Percentiles rank a stretch among this genome's conserved stretches.
Conservation (phyloP, 139 green algal genomes). For the Chlorella vulgaris region DNA sequence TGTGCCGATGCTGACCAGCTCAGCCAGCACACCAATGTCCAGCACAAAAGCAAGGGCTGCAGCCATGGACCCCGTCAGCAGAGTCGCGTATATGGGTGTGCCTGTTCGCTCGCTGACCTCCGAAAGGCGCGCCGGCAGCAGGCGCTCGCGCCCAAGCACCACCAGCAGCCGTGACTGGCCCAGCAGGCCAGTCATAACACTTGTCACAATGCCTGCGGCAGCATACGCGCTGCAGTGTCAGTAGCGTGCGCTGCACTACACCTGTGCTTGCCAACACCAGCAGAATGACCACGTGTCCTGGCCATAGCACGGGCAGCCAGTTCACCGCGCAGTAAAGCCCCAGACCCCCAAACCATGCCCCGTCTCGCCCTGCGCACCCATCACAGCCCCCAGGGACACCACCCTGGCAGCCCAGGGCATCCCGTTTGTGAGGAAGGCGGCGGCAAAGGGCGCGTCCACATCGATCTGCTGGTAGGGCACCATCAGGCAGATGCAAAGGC, state of each 20-base stretch:
- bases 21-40: constrained; percentile 81
- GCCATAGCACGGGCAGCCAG: too few relatives aligned
- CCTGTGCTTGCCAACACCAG: too few relatives aligned
- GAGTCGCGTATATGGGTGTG: constrained; percentile 69
- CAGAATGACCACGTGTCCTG: too few relatives aligned
- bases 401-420: constrained; percentile 28
- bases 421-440: constrained; percentile 55
- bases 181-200: constrained; percentile 70
- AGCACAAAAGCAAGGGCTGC: constrained; percentile 78
- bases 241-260: not conserved
- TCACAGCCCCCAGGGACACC: constrained; percentile 40
- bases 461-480: constrained; percentile 61
- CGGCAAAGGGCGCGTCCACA: constrained; percentile 68
- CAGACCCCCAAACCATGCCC: too few relatives aligned
- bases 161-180: constrained; percentile 83
- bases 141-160: constrained; percentile 73
- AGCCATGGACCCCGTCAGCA: constrained; percentile 39
- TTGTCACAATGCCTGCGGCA: constrained; percentile 72
- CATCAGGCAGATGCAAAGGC: constrained; percentile 53
- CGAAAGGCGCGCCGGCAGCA: constrained; percentile 75
- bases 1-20: constrained; percentile 88
- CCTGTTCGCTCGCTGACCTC: constrained; percentile 50
- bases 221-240: not conserved
- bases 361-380: constrained; percentile 4
- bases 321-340: too few relatives aligned